Evolutionary conservation across 192 early-diverging fungal species (phyloP).

Genomic region (Entomortierella parvispora): DNA sequence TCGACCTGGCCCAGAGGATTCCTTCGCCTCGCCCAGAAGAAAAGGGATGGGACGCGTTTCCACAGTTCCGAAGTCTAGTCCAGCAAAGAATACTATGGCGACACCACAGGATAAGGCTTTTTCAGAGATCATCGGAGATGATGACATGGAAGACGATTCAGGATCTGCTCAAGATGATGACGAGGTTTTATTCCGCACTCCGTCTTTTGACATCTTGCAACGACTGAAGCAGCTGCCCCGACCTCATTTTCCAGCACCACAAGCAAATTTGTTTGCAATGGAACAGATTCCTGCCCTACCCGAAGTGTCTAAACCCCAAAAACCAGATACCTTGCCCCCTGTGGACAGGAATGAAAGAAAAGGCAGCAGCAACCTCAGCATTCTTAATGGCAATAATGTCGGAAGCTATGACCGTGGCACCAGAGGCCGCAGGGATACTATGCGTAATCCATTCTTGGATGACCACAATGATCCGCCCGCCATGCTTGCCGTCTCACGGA

Average conservation of each 20-base stretch:
- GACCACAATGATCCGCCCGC: too few relatives aligned
- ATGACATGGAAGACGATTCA: constrained; percentile 9
- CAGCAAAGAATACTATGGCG: not conserved
- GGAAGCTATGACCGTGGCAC: too few relatives aligned
- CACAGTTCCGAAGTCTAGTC: too few relatives aligned
- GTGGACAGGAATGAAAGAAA: too few relatives aligned
- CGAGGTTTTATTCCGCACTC: constrained; percentile 35
- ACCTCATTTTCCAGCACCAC: constrained; percentile 20
- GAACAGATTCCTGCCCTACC: not conserved
- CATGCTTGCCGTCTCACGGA: too few relatives aligned
- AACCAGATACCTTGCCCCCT: not conserved
- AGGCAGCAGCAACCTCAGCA: too few relatives aligned
- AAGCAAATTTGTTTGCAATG: constrained; percentile 22
- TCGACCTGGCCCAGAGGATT: too few relatives aligned
- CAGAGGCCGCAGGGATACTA: too few relatives aligned
- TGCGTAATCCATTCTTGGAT: too few relatives aligned
- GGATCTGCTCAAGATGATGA: not conserved
- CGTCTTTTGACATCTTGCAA: constrained; percentile 30
- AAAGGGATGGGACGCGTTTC: too few relatives aligned
- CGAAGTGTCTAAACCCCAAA: not conserved
- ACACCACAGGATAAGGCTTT: constrained; percentile 17
- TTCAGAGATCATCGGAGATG: constrained; percentile 6
- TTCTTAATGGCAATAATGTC: too few relatives aligned
- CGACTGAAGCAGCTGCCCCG: constrained; percentile 15
- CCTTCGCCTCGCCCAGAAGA: too few relatives aligned